Conservation (phyloP, 75 land plant genomes). For the Gnetum montanum region DNA sequence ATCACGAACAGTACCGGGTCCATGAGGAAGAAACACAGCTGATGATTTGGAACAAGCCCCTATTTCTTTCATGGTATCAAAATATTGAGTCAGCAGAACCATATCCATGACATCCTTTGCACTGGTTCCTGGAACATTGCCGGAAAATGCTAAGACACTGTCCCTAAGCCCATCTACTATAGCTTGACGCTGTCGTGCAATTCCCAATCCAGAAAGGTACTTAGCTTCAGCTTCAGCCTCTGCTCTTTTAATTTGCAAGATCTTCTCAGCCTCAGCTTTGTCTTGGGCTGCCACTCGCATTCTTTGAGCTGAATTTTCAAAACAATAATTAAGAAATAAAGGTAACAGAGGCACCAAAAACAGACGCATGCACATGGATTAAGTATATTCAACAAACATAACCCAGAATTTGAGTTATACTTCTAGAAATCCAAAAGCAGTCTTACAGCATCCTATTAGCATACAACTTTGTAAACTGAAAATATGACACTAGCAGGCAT, state of each 20-base stretch:
- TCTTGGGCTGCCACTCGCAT: slow-evolving; percentile 42
- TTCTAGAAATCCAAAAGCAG: too few species aligned
- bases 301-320: slow-evolving; percentile 32
- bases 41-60: slow-evolving; percentile 19
- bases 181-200: slow-evolving; percentile 34
- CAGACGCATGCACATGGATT: not conserved
- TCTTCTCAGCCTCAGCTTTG: slow-evolving; percentile 55
- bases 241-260: slow-evolving; percentile 48
- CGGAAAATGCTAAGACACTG: slow-evolving; percentile 34
- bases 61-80: slow-evolving; percentile 40
- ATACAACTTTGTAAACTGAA: too few species aligned
- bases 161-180: slow-evolving; percentile 36
- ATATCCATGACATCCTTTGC: slow-evolving; percentile 44
- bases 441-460: too few species aligned
- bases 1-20: slow-evolving; percentile 24
- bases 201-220: slow-evolving; percentile 38
- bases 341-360: not conserved
- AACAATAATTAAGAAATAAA: not conserved
- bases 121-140: slow-evolving; percentile 28
- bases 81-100: slow-evolving; percentile 40
- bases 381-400: too few species aligned
- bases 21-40: slow-evolving; percentile 23
- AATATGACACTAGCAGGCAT: too few species aligned
- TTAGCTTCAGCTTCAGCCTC: slow-evolving; percentile 54
- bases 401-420: too few species aligned